These are phyloP conservation scores for Eleusine indica DNA, from an alignment of 176 grass and related monocot genomes.

Conservation along the genomic window DNA sequence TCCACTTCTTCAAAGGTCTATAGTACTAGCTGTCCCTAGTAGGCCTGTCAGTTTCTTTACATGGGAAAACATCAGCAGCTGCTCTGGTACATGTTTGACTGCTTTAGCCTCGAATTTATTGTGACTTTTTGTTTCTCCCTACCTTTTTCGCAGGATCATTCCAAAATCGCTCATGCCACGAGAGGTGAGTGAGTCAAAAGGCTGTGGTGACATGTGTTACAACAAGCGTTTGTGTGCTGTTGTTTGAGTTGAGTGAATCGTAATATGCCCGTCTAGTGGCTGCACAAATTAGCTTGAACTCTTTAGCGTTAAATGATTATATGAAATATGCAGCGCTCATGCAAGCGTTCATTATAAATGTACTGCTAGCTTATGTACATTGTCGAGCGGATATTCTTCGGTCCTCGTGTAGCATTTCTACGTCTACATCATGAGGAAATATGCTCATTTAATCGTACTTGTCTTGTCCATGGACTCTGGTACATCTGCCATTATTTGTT, in stretches of 20 bases:
- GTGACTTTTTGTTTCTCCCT: constrained; percentile 26
- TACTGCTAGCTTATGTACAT: neutral
- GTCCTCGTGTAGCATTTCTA: neutral
- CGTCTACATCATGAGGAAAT: neutral
- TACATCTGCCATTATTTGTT: neutral
- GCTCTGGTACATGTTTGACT: constrained; percentile 43
- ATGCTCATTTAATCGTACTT: neutral
- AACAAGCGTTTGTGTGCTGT: neutral
- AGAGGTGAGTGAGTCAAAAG: constrained; percentile 85
- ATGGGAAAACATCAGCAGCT: constrained; percentile 37
- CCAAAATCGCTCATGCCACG: constrained; percentile 80
- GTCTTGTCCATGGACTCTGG: neutral
- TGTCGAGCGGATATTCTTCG: neutral
- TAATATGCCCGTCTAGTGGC: neutral
- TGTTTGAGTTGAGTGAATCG: neutral
- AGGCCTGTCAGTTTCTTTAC: constrained; percentile 40
- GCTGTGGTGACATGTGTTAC: neutral
- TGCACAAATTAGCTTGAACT: neutral
- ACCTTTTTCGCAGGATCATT: constrained; percentile 66
- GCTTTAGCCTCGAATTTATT: constrained; percentile 45
- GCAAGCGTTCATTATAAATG: neutral
- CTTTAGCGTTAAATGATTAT: neutral
- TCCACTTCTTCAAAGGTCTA: constrained; percentile 29
- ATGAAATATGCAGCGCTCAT: neutral
- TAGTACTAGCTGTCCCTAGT: neutral